phyloP scores from a whole-genome alignment of 2,329 filamentous ascomycete genomes.

The Alternaria conjuncta region DNA sequence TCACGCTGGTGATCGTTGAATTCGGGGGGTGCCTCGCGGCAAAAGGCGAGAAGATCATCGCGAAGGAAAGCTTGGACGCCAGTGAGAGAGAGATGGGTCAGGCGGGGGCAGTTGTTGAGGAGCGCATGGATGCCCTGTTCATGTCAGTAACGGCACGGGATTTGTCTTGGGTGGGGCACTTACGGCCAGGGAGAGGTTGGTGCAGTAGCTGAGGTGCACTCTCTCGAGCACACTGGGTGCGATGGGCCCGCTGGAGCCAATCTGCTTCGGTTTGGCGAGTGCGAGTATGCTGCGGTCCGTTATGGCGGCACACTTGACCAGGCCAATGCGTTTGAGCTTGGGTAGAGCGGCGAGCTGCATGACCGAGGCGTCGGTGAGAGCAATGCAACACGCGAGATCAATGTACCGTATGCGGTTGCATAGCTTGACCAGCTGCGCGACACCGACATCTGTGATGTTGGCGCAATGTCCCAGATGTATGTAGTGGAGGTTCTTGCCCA shows the following conservation, averaged over 20 bases:
- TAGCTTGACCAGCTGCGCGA: constrained; percentile 79
- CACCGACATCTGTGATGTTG: constrained; percentile 87
- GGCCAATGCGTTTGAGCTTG: constrained; percentile 90
- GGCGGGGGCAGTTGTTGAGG: constrained; percentile 86
- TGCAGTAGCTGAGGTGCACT: constrained; percentile 95
- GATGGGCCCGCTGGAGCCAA: constrained; percentile 61
- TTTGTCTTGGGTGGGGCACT: constrained; percentile 36
- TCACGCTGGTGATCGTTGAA: constrained; percentile 95
- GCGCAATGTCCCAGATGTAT: constrained; percentile 94
- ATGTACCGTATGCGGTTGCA: constrained; percentile 98
- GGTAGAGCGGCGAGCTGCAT: constrained; percentile 83
- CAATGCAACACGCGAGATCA: constrained; percentile 91
- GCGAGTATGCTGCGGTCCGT: constrained; percentile 89
- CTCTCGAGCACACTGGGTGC: constrained; percentile 78
- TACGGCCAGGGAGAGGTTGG: constrained; percentile 81
- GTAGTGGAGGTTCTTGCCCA: constrained; percentile 97
- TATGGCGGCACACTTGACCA: constrained; percentile 92
- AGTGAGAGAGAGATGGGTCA: constrained; percentile 93
- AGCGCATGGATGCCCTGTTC: constrained; percentile 83
- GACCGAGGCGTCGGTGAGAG: constrained; percentile 87
- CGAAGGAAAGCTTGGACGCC: constrained; percentile 90
- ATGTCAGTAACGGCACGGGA: constrained; percentile 8
- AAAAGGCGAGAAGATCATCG: constrained; percentile 83
- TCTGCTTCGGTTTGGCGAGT: constrained; percentile 71
- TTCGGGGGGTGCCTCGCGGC: constrained; percentile 85